Conservation (phyloP, 2,329 filamentous ascomycete species). For the Colletotrichum caudatum region DNA sequence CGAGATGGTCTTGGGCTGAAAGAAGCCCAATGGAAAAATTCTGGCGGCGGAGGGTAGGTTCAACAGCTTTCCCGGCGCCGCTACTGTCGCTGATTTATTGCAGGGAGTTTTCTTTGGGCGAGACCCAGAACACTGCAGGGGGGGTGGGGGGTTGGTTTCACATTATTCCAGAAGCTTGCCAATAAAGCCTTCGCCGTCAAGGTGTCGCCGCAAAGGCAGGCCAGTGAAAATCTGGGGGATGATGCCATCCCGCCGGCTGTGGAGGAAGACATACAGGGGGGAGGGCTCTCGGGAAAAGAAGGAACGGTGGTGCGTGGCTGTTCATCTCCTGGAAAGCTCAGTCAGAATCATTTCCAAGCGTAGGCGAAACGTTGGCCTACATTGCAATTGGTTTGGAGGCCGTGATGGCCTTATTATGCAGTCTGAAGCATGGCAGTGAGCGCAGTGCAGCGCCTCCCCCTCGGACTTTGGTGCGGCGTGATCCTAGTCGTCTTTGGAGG, state of each 20-base stretch:
- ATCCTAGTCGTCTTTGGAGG: background rate
- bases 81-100: background rate
- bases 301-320: constrained; percentile 11
- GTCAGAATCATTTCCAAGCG: constrained; percentile 23
- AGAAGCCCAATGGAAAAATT: background rate
- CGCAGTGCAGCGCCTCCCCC: constrained; percentile 18
- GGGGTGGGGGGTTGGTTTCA: constrained; percentile 38
- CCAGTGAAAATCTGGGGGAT: constrained; percentile 36
- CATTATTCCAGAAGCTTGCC: constrained; percentile 34
- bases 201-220: constrained; percentile 17
- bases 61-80: background rate
- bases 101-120: background rate
- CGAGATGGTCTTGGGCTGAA: background rate
- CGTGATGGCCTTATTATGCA: constrained; percentile 25
- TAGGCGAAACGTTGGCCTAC: constrained; percentile 30
- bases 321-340: constrained; percentile 7
- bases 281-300: constrained; percentile 7
- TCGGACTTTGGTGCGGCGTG: constrained; percentile 34
- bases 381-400: constrained; percentile 11
- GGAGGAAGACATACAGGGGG: constrained; percentile 29
- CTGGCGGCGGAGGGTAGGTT: background rate
- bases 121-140: constrained; percentile 18
- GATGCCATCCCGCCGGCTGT: constrained; percentile 33
- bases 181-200: constrained; percentile 1
- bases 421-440: constrained; percentile 23